Percentiles rank a stretch among this genome's conserved stretches.
Conservation (phyloP, 345 rosid species). For the Pistacia integerrima region DNA sequence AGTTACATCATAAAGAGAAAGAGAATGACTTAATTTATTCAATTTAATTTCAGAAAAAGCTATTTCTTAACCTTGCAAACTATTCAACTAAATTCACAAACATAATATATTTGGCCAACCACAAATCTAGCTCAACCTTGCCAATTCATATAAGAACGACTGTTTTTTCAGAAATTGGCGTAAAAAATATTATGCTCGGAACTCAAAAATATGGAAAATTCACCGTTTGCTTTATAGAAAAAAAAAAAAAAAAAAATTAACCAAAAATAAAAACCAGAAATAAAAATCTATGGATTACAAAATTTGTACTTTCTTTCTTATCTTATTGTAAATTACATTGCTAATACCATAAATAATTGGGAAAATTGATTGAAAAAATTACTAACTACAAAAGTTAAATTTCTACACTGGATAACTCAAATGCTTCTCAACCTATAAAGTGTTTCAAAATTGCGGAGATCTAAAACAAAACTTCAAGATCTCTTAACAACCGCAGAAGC, state of each 20-base stretch:
- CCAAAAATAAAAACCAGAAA: not conserved
- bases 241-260: not conserved
- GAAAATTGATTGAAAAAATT: constrained; percentile 10
- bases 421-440: constrained; percentile 20
- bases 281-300: not conserved
- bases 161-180: too few species aligned
- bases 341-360: constrained; percentile 13
- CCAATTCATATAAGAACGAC: too few species aligned
- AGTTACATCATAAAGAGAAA: too few species aligned
- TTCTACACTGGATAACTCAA: constrained; percentile 29
- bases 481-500: constrained; percentile 89
- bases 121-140: too few species aligned
- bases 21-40: too few species aligned
- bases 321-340: constrained; percentile 23
- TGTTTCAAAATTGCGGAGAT: constrained; percentile 42
- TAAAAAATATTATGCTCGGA: too few species aligned
- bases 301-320: constrained; percentile 4
- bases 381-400: constrained; percentile 29
- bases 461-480: constrained; percentile 44
- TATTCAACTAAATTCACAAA: too few species aligned
- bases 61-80: too few species aligned
- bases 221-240: too few species aligned
- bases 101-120: too few species aligned
- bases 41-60: too few species aligned
- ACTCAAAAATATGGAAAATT: too few species aligned